These are phyloP conservation scores for Apostasia ramifera DNA, from an alignment of 106 monocot genomes.

Conservation along the genomic window DNA sequence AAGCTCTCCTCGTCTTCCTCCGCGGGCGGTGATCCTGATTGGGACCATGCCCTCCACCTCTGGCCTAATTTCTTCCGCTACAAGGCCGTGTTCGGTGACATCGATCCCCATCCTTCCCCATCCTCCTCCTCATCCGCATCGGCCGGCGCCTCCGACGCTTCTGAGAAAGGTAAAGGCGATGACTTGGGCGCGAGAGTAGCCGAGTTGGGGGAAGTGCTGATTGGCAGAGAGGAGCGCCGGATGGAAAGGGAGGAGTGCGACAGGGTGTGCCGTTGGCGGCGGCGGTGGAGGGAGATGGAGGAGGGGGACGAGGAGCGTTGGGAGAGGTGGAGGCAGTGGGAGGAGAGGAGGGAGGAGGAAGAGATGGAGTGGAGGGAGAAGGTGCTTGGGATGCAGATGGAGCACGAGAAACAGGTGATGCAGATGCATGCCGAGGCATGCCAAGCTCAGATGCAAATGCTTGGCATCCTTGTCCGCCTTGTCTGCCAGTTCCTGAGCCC, in stretches of 20 bases:
- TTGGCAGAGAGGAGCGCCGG: neutral
- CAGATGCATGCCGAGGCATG: conserved; percentile 54
- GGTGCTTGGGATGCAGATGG: conserved; percentile 49
- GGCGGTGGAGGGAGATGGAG: conserved; percentile 4
- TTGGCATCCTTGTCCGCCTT: conserved; percentile 17
- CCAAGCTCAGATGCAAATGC: conserved; percentile 40
- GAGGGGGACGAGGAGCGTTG: conserved; percentile 10
- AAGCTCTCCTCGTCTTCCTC: conserved; percentile 28
- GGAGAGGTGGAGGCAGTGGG: conserved; percentile 27
- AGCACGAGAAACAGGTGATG: conserved; percentile 51
- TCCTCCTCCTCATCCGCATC: conserved; percentile 2
- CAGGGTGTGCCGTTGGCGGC: neutral
- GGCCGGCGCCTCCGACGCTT: neutral
- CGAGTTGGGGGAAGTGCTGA: neutral
- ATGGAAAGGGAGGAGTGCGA: neutral
- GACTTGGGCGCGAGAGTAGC: neutral
- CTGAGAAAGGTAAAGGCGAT: neutral
- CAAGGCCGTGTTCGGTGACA: conserved; percentile 48
- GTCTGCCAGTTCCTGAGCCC: conserved; percentile 35
- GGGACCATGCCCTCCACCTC: conserved; percentile 22
- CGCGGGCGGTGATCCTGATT: conserved; percentile 12
- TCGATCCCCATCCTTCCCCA: conserved; percentile 1
- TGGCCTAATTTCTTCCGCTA: conserved; percentile 60
- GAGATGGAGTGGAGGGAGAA: conserved; percentile 61
- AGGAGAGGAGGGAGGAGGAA: conserved; percentile 53